These are phyloP conservation scores for Sarocladiaceae sp. DNA, from an alignment of 2,329 filamentous ascomycete genomes.

Conservation along the genomic window DNA sequence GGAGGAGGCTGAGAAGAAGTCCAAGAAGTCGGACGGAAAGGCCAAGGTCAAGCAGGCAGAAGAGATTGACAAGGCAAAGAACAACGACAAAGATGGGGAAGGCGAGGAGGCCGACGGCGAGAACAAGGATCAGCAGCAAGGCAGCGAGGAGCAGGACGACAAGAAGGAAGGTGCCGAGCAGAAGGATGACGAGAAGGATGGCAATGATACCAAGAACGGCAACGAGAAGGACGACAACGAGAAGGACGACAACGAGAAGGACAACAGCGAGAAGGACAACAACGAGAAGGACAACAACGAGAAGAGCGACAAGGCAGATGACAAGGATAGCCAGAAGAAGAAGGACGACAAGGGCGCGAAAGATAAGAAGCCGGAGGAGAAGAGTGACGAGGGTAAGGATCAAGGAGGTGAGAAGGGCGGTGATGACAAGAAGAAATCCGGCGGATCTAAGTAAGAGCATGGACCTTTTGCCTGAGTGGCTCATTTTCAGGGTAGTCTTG, in stretches of 20 bases:
- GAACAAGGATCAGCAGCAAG: constrained; percentile 17
- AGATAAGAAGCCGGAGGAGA: constrained; percentile 15
- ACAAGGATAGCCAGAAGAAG: constrained; percentile 9
- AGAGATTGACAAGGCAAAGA: constrained; percentile 17
- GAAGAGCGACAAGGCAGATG: constrained; percentile 8
- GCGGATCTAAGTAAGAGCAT: too few species aligned
- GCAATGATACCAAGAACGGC: constrained; percentile 18
- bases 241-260: constrained; percentile 14
- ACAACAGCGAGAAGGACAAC: constrained; percentile 14
- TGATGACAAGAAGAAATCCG: constrained; percentile 6
- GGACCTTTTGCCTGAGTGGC: too few species aligned
- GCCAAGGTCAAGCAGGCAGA: constrained; percentile 20
- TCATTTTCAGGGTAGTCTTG: too few species aligned
- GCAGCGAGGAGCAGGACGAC: constrained; percentile 18
- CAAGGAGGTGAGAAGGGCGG: constrained; percentile 12
- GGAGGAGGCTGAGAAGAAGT: constrained; percentile 25
- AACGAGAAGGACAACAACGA: constrained; percentile 8
- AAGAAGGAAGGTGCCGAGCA: constrained; percentile 16
- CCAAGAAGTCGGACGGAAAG: constrained; percentile 24
- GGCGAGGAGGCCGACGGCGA: constrained; percentile 18
- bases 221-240: constrained; percentile 22
- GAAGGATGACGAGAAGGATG: constrained; percentile 13
- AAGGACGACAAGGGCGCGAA: neutral
- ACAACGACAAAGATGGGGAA: constrained; percentile 18
- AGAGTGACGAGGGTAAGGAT: constrained; percentile 14